These are phyloP conservation scores for Setaria viridis DNA, from an alignment of 202 grass and related monocot species.

Conservation along the genomic window DNA sequence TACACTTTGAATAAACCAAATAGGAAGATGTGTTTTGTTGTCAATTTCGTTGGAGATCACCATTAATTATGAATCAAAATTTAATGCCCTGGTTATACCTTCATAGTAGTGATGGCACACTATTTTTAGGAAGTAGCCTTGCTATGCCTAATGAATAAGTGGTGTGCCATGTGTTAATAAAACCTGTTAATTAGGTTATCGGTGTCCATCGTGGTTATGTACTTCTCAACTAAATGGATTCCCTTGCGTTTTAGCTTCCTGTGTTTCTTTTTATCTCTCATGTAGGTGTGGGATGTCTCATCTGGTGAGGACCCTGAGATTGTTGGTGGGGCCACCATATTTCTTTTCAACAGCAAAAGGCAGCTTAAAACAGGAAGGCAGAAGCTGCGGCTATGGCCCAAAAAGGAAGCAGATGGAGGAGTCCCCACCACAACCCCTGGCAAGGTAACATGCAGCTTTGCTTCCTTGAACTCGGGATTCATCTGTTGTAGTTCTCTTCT, in stretches of 20 bases:
- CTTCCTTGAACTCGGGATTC: conserved; percentile 16
- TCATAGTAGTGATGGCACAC: neutral
- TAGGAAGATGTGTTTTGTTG: neutral
- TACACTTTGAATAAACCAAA: conserved; percentile 10
- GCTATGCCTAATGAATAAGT: neutral
- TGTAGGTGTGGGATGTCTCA: conserved; percentile 85
- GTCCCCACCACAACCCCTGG: conserved; percentile 88
- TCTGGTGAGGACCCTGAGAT: conserved; percentile 56
- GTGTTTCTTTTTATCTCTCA: conserved; percentile 5
- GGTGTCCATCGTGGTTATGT: neutral
- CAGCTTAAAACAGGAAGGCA: conserved; percentile 90
- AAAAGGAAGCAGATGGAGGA: conserved; percentile 85
- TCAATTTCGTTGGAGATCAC: conserved; percentile 6
- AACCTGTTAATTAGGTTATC: neutral
- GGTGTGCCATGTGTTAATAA: neutral
- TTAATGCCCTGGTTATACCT: neutral
- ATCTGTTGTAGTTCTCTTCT: neutral
- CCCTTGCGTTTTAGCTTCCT: conserved; percentile 15
- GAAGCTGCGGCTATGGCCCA: conserved; percentile 77
- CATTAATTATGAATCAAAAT: neutral
- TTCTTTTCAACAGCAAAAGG: conserved; percentile 88
- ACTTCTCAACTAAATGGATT: neutral
- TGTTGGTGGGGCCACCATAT: conserved; percentile 80
- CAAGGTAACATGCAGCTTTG: conserved; percentile 64
- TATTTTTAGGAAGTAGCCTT: conserved; percentile 3